Conservation (phyloP, 176 grass and related monocot species). For the Puccinellia tenuiflora region DNA sequence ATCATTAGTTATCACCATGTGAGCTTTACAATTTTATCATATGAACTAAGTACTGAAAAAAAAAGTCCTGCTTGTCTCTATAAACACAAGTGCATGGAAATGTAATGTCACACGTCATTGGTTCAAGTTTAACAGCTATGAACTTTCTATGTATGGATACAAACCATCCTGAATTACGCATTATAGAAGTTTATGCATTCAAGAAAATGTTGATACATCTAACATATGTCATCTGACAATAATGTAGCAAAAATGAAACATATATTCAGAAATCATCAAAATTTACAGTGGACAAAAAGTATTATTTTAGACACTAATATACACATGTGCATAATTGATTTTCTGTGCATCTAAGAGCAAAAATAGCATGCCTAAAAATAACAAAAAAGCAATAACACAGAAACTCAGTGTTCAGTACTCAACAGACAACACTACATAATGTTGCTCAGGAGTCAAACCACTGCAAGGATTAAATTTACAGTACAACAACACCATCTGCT, state of each 20-base stretch:
- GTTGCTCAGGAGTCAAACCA: background rate
- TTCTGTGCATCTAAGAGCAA: background rate
- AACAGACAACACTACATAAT: background rate
- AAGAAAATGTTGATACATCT: no score
- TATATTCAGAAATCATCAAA: background rate
- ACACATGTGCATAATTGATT: background rate
- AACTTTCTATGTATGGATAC: background rate
- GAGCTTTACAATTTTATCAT: conserved; percentile 28
- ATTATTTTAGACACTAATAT: background rate
- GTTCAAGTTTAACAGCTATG: background rate
- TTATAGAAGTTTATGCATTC: no score
- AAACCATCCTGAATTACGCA: background rate
- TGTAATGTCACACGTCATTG: background rate
- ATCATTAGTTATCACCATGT: conserved; percentile 54
- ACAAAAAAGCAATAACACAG: background rate
- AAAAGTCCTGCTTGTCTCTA: background rate
- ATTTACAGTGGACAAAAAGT: background rate
- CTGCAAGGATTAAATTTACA: background rate
- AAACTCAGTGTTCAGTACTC: background rate
- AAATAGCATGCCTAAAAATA: background rate
- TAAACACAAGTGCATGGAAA: background rate
- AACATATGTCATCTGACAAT: no score
- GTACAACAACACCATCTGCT: background rate
- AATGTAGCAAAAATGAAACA: background rate
- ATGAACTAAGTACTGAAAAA: background rate